Base-by-base conservation (phyloP, 139 green algal genomes). In the Tetradesmus lagerheimii region DNA sequence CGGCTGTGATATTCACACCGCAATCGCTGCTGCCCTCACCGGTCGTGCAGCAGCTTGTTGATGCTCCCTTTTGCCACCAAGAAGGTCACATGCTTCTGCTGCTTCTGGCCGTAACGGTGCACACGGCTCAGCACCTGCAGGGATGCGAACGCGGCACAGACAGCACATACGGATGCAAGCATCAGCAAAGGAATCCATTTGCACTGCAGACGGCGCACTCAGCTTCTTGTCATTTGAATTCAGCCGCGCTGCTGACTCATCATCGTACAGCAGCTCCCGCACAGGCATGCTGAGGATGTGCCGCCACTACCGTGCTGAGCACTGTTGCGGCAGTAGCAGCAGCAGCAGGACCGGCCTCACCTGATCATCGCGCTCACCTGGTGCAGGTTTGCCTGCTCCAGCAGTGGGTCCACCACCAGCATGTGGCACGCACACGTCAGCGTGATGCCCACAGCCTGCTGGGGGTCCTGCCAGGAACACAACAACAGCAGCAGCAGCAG, bases 21-120 rank as follows among this genome's bases (percentile, higher is more conserved):
- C n/a, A n/a, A n/a, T n/a, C n/a, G n/a, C n/a, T n/a, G n/a, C n/a
- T n/a, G n/a, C n/a, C 43, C 75, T 14, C 41, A 82, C 75, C 37
- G 45, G 75, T 82, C 9, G 25, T 82, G 37, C 35, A 50, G 75
- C 75, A 50, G 75, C n/a, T 29, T 41, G 37, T 82, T 82, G 75
- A 82, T 27, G 37, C 75, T 82, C 5, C 12, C 35, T 12, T 82
- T 82, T 23, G 41, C 35, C 35, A 45, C 75, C 75, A 41, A 41
- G 75, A 41, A 41, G 18, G n/a, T 45, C n/a, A 82, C 75, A 41
- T 82, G 75, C 75, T 82, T n/a, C n/a, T n/a, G 75, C 75, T 82
- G 75, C 75, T 82, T 82, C 37, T 82, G 75, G 16, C 75, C n/a
- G n/a, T 41, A 82, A 23, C 75, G 75, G 37, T 82, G 75, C 11